These are phyloP conservation scores for Lophiotrema nucula DNA, from an alignment of 495 filamentous ascomycete genomes.

Conservation along the genomic window DNA sequence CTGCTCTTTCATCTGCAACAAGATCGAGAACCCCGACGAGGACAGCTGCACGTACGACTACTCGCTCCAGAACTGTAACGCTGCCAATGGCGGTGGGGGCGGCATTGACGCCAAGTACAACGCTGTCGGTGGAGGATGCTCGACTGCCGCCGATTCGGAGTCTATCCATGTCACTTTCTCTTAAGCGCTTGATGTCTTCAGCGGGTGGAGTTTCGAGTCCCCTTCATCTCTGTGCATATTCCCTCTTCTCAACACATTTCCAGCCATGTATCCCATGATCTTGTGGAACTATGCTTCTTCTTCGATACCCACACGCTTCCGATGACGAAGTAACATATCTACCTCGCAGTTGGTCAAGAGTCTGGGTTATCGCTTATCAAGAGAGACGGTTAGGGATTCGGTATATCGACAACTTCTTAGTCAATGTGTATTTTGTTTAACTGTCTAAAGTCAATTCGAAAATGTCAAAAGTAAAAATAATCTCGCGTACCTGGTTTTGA, in stretches of 20 bases:
- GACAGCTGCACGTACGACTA: conserved; percentile 16
- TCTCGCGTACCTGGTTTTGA: conserved; percentile 13
- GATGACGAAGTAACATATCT: neutral
- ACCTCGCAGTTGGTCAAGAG: neutral
- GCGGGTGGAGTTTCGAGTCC: neutral
- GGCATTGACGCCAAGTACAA: conserved; percentile 9
- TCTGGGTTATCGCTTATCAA: conserved; percentile 1
- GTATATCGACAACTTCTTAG: neutral
- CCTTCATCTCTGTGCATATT: conserved; percentile 5
- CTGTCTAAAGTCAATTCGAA: conserved; percentile 7
- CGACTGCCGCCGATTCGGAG: conserved; percentile 1
- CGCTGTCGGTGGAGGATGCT: conserved; percentile 20
- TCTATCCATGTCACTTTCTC: conserved; percentile 16
- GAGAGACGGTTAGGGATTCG: neutral
- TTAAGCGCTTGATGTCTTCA: neutral
- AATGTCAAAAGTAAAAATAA: conserved; percentile 3
- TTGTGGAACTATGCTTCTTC: neutral
- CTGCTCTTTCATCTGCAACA: conserved; percentile 31
- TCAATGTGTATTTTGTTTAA: conserved; percentile 26
- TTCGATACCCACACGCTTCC: neutral
- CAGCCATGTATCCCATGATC: neutral
- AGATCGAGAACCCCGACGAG: neutral
- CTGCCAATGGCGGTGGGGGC: conserved; percentile 5
- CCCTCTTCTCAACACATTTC: neutral
- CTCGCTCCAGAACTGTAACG: conserved; percentile 8